Evolutionary conservation across 2,329 filamentous ascomycete genomes (phyloP), one percentile per base, ranked within the genome.

Genomic region (Xylariaceae sp.): DNA sequence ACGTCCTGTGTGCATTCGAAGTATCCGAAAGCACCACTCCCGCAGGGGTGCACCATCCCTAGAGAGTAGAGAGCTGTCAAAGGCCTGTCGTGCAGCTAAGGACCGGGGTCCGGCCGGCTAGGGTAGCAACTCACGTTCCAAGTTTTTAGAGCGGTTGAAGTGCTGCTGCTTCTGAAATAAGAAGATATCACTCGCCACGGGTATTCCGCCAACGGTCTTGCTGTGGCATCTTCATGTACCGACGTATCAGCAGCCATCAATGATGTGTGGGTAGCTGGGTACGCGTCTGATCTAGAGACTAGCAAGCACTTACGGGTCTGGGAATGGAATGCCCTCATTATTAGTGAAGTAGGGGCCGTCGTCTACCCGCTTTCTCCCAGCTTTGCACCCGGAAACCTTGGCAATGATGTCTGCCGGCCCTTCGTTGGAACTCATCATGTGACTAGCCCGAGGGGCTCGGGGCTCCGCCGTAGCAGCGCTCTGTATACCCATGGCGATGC

Each of bases 101-200:
- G n/a, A n/a, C n/a, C n/a, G n/a, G n/a, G n/a, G n/a, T n/a, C n/a
- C n/a, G n/a, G n/a, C n/a, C n/a, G n/a, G 21, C 21, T 6, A 24
- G 21, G 21, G 21, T 11, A 24, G 6, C 21, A 24, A 24, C 21
- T 24, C 21, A 24, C 65, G 59, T 46, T 70, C 69, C 3, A 74
- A 61, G 28, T 63, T 66, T 57, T 73, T 73, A n/a, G 67, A 71
- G n/a, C 71, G 62, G 44, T 75, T 75, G 61, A 75, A 75, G 13
- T 65, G 63, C 55, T 74, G 71, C 55, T 74, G 70, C 55, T 74
- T 54, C 59, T 76, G 70, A 42, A 75, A 63, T 17, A 75, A 58
- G 47, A 72, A 71, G 0, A 67, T 61, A 54, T 24, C 21, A 73
- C 68, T 73, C 5, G 64, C 62, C 1, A 74, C 52, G 0, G 71